phyloP scores from a whole-genome alignment of 441 rosid genomes.

The Adansonia rubrostipa region DNA sequence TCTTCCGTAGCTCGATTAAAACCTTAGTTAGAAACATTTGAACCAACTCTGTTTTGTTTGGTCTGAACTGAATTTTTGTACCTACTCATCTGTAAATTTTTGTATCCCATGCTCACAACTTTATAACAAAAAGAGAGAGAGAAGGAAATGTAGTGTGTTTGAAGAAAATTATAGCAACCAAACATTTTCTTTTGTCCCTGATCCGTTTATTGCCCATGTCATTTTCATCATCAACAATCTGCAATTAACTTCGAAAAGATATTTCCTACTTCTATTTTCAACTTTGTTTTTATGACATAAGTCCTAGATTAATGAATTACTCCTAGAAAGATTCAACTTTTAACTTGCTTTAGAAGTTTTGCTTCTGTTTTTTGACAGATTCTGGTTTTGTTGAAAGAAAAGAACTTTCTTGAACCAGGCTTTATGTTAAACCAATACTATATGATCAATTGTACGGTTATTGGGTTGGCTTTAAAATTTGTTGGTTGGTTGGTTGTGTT shows the following conservation, averaged over 20 bases:
- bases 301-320: background rate
- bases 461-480: background rate
- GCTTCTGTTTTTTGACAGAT: background rate
- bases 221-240: background rate
- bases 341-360: constrained; percentile 33
- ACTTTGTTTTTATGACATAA: background rate
- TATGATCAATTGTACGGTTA: background rate
- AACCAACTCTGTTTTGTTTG: no score
- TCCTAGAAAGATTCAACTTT: constrained; percentile 9
- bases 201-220: background rate
- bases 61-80: no score
- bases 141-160: no score
- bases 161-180: background rate
- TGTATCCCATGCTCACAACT: no score
- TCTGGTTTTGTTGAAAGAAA: background rate
- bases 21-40: no score
- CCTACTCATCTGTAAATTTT: no score
- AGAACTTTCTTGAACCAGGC: no score
- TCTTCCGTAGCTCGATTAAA: no score
- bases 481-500: background rate
- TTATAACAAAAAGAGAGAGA: no score
- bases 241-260: background rate
- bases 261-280: background rate
- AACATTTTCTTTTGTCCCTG: background rate
- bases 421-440: no score